Evolutionary conservation across 2,329 filamentous ascomycete genomes (phyloP).

Genomic region (Ascochyta rabiei): DNA sequence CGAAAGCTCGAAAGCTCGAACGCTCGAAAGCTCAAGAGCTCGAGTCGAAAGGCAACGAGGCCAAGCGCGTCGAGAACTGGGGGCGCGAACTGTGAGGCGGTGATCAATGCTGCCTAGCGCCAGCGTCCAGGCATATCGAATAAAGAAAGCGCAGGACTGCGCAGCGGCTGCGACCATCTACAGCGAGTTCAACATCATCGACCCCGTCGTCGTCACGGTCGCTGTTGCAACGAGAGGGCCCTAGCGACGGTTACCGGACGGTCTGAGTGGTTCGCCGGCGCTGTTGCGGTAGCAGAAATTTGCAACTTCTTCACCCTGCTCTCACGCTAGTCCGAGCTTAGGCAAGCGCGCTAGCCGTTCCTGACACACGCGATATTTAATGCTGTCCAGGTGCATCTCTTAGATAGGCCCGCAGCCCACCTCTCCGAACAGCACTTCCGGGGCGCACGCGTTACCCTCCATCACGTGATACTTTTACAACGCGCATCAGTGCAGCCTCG

Average conservation of each 20-base stretch:
- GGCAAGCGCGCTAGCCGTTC: constrained; percentile 27
- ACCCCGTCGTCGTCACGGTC: not conserved
- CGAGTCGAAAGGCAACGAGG: constrained; percentile 10
- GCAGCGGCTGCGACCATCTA: constrained; percentile 7
- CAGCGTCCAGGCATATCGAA: constrained; percentile 26
- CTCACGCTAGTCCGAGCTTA: constrained; percentile 23
- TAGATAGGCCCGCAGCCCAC: constrained; percentile 41
- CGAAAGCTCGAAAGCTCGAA: too few relatives aligned
- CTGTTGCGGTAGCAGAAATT: constrained; percentile 37
- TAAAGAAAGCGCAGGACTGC: constrained; percentile 21
- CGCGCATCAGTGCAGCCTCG: constrained; percentile 11
- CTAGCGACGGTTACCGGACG: constrained; percentile 8
- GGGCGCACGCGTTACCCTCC: constrained; percentile 32
- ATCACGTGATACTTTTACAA: constrained; percentile 30
- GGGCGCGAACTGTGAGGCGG: constrained; percentile 25
- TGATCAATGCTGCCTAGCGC: constrained; percentile 30
- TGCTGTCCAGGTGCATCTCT: constrained; percentile 29
- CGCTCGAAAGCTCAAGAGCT: constrained; percentile 2
- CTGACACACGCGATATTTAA: constrained; percentile 31
- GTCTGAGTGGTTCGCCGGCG: constrained; percentile 23
- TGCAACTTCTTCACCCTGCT: constrained; percentile 37
- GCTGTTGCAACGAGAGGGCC: not conserved
- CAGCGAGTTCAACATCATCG: constrained; percentile 8
- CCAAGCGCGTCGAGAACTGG: constrained; percentile 14
- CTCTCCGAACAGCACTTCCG: constrained; percentile 37